A percentile compares a stretch with the other conserved stretches of the same genome.
Evolutionary conservation across 495 filamentous ascomycete genomes (phyloP).

Genomic region (Geopyxis carbonaria): DNA sequence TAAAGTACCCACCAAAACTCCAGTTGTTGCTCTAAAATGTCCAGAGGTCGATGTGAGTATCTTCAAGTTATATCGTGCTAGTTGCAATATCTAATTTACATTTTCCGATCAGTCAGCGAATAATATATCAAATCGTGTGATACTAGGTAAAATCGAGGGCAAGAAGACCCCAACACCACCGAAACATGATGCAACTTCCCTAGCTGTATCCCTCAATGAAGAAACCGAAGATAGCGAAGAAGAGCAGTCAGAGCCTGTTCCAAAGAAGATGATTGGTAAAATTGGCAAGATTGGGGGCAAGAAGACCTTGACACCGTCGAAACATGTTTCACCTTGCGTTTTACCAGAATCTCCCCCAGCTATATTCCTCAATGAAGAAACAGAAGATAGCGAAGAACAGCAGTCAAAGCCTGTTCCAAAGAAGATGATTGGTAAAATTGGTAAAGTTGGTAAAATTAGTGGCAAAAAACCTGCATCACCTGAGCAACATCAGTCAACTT

Average conservation of each 20-base stretch:
- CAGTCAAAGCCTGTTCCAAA: conserved; percentile 33
- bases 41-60: no score
- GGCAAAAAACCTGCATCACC: conserved; percentile 60
- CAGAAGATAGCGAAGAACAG: not conserved
- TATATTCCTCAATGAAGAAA: conserved; percentile 34
- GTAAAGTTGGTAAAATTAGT: conserved; percentile 42
- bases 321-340: no score
- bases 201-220: conserved; percentile 6
- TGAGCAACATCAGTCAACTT: no score
- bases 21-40: no score
- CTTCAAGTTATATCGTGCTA: no score
- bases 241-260: conserved; percentile 21
- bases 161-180: no score
- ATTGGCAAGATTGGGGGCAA: conserved; percentile 47
- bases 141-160: no score
- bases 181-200: conserved; percentile 18
- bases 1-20: no score
- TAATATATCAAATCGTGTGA: no score
- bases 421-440: conserved; percentile 41
- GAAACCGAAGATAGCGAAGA: conserved; percentile 6
- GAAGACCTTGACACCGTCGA: conserved; percentile 58
- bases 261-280: conserved; percentile 43
- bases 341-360: conserved; percentile 15
- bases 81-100: no score
- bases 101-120: no score